Percentiles rank a stretch among this genome's conserved stretches.
Conservation (phyloP, 306 rosid species). For the Medicago arabica region DNA sequence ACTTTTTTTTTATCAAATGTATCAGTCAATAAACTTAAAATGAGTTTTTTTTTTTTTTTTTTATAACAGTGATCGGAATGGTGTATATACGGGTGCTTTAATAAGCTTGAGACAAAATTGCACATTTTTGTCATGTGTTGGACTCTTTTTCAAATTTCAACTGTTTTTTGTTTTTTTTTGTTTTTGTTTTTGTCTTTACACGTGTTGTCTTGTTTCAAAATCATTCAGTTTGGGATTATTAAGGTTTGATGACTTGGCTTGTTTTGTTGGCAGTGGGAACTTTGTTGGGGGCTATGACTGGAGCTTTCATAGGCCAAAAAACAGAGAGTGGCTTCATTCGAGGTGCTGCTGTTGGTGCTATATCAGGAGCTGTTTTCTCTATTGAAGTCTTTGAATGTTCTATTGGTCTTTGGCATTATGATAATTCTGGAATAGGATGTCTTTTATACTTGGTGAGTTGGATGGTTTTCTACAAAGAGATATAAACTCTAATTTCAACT, state of each 20-base stretch:
- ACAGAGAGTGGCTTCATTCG: conserved; percentile 93
- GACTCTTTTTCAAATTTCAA: too few relatives aligned
- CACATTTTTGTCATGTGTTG: too few relatives aligned
- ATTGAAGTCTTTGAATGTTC: conserved; percentile 91
- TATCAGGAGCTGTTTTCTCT: conserved; percentile 91
- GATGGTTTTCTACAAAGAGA: not conserved
- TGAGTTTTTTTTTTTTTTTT: too few relatives aligned
- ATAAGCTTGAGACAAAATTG: too few relatives aligned
- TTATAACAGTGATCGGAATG: too few relatives aligned
- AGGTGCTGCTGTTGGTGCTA: conserved; percentile 95
- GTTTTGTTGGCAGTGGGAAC: conserved; percentile 76
- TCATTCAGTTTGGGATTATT: conserved; percentile 17
- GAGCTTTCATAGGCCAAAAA: conserved; percentile 95
- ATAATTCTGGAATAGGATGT: conserved; percentile 77
- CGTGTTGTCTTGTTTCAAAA: conserved; percentile 4
- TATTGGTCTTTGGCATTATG: conserved; percentile 78
- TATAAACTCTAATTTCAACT: too few relatives aligned
- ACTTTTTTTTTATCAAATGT: not conserved
- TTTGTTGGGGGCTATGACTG: conserved; percentile 91
- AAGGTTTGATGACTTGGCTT: conserved; percentile 16
- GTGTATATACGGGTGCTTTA: too few relatives aligned
- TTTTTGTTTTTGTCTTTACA: not conserved
- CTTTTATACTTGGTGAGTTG: conserved; percentile 70
- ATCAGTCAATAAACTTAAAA: too few relatives aligned
- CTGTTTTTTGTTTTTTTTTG: too few relatives aligned